Conservation (phyloP, 129 eudicot genomes). For the Helianthus annuus region DNA sequence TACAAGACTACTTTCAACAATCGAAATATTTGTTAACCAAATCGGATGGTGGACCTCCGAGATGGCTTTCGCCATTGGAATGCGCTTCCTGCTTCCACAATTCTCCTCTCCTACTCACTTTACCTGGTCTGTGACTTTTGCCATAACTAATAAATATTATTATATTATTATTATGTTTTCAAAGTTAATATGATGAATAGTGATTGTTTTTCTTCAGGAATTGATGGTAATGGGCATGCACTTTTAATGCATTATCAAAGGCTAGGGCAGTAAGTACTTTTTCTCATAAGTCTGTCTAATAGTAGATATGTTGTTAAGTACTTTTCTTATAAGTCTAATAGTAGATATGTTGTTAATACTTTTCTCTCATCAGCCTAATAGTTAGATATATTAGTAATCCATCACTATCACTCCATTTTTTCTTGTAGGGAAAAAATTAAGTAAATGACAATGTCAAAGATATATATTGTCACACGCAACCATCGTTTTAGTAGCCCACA, state of each 20-base stretch:
- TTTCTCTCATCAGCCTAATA: too few relatives aligned
- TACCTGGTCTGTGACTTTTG: slow-evolving; percentile 40
- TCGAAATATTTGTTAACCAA: slow-evolving; percentile 31
- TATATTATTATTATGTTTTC: too few relatives aligned
- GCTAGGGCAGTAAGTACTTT: slow-evolving; percentile 52
- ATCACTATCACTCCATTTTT: too few relatives aligned
- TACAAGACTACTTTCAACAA: slow-evolving; percentile 44
- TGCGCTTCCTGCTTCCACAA: slow-evolving; percentile 37
- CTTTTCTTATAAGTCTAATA: too few relatives aligned
- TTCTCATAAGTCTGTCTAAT: not conserved
- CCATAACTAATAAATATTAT: not conserved
- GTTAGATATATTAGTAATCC: too few relatives aligned
- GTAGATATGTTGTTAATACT: too few relatives aligned
- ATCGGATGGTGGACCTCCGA: slow-evolving; percentile 63
- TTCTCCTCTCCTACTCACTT: slow-evolving; percentile 54
- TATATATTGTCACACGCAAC: too few relatives aligned
- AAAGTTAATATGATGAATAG: too few relatives aligned
- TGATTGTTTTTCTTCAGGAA: slow-evolving; percentile 32
- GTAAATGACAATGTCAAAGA: too few relatives aligned
- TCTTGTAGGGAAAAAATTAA: too few relatives aligned
- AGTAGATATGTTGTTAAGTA: too few relatives aligned
- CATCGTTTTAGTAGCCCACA: too few relatives aligned
- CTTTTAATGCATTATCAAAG: slow-evolving; percentile 54
- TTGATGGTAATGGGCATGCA: slow-evolving; percentile 57
- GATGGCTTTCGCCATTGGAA: slow-evolving; percentile 68